Evolutionary conservation across 2,329 filamentous ascomycete genomes (phyloP).

Genomic region (Macrophomina phaseolina): DNA sequence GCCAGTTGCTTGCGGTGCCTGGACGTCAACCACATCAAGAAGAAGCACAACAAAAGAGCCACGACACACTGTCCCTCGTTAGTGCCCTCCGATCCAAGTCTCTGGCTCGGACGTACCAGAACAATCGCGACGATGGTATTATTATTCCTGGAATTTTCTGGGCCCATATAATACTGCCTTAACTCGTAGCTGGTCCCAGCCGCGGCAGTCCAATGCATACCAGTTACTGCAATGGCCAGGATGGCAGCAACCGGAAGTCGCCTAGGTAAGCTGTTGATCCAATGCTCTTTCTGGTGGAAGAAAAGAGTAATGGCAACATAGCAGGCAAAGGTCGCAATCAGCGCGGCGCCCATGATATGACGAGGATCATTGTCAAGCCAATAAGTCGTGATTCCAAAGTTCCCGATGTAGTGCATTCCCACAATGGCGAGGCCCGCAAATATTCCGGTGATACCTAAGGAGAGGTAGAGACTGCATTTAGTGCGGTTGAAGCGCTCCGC

Average conservation of each 20-base stretch:
- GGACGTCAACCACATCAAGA: slow-evolving; percentile 45
- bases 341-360: slow-evolving; percentile 71
- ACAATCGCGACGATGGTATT: slow-evolving; percentile 77
- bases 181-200: slow-evolving; percentile 72
- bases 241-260: slow-evolving; percentile 69
- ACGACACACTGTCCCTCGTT: slow-evolving; percentile 41
- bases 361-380: slow-evolving; percentile 63
- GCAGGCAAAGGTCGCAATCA: slow-evolving; percentile 76
- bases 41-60: slow-evolving; percentile 42
- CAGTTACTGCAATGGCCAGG: slow-evolving; percentile 76
- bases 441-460: slow-evolving; percentile 63
- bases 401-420: slow-evolving; percentile 89
- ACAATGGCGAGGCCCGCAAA: slow-evolving; percentile 77
- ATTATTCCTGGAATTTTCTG: slow-evolving; percentile 58
- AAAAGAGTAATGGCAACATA: slow-evolving; percentile 74
- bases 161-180: slow-evolving; percentile 50
- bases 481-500: slow-evolving; percentile 55
- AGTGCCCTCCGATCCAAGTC: too few relatives aligned
- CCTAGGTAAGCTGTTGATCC: slow-evolving; percentile 82
- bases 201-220: slow-evolving; percentile 86
- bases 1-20: slow-evolving; percentile 44
- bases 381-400: slow-evolving; percentile 82
- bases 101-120: slow-evolving; percentile 66
- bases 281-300: slow-evolving; percentile 76
- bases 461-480: slow-evolving; percentile 35